Conservation (phyloP, 345 rosid genomes). For the Gossypium ekmanianum region DNA sequence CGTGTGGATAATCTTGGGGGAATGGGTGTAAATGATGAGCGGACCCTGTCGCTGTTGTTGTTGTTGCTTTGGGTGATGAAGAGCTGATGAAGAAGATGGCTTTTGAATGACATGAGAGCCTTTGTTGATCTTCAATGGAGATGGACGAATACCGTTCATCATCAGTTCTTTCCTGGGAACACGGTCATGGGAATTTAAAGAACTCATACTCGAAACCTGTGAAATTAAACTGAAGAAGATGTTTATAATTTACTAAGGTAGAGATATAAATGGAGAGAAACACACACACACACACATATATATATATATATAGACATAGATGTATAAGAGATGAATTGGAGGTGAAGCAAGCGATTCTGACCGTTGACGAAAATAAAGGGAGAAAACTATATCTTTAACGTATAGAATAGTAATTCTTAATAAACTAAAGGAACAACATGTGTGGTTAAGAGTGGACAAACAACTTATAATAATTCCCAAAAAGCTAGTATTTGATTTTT, state of each 20-base stretch:
- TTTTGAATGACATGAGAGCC: constrained; percentile 47
- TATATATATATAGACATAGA: neutral
- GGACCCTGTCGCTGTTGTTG: constrained; percentile 37
- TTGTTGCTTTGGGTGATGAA: neutral
- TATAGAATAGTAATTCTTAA: neutral
- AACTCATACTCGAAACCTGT: constrained; percentile 24
- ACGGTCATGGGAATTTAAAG: constrained; percentile 28
- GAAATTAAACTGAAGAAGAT: neutral
- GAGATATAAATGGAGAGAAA: constrained; percentile 2
- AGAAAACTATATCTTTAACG: neutral
- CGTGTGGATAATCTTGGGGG: constrained; percentile 78
- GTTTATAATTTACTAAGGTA: neutral
- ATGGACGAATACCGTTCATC: constrained; percentile 33
- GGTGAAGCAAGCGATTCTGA: constrained; percentile 53
- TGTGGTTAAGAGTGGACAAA: neutral
- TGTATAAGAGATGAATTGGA: constrained; percentile 7
- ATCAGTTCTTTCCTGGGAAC: constrained; percentile 14
- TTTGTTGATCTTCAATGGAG: constrained; percentile 37
- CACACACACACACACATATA: too few relatives aligned
- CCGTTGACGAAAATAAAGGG: constrained; percentile 48
- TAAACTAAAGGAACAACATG: neutral
- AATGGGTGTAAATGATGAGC: constrained; percentile 57
- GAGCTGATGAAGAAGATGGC: constrained; percentile 2
- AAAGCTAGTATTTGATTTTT: neutral
- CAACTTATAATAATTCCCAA: neutral